Base-by-base conservation (phyloP, 2,329 filamentous ascomycete genomes). In the Triangularia verruculosa region DNA sequence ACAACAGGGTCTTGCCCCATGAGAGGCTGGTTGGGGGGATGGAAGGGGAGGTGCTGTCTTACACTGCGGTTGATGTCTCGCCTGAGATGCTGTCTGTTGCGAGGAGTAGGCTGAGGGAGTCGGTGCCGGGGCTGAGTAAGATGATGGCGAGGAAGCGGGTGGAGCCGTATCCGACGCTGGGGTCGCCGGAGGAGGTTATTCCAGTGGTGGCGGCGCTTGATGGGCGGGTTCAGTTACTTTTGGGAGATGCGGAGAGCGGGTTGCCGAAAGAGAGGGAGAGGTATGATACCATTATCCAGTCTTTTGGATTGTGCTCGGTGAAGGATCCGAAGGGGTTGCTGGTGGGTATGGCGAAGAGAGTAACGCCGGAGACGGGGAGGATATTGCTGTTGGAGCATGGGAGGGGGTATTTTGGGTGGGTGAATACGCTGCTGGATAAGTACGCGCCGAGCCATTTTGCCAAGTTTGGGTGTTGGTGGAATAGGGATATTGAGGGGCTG, bases 391-490 rank as follows among this genome's bases (percentile, higher is more conserved):
- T 89, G 8, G 86, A 89, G 74, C 86, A 89, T 75, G 86, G 86
- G 24, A 82, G 83, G 65, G 84, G 83, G 15, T 78, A 74, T 70
- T 86, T 79, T 73, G 77, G 78, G 5, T 76, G 84, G 60, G 75
- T 89, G 32, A 88, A 89, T 71, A 74, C 76, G 9, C 68, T 84
- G 17, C 74, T 89, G 30, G 86, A 89, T 74, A 77, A 75, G 66
- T 80, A 81, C 62, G 86, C 86, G 0, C 74, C 75, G 15, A 74
- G 76, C 22, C 86, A 89, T 70, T 87, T 86, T 63, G 76, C 78
- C 22, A 80, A 82, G 69, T 89, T 85, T 70, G 86, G 86, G 2
- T 89, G 86, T 75, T 89, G 86, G 86, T 89, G 86, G 86, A 89
- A 89, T 74, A 78, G 86, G 59, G 86, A 89, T 70, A 82, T 89